Evolutionary conservation across 192 early-diverging fungal genomes (phyloP).

Genomic region (Podila minutissima): DNA sequence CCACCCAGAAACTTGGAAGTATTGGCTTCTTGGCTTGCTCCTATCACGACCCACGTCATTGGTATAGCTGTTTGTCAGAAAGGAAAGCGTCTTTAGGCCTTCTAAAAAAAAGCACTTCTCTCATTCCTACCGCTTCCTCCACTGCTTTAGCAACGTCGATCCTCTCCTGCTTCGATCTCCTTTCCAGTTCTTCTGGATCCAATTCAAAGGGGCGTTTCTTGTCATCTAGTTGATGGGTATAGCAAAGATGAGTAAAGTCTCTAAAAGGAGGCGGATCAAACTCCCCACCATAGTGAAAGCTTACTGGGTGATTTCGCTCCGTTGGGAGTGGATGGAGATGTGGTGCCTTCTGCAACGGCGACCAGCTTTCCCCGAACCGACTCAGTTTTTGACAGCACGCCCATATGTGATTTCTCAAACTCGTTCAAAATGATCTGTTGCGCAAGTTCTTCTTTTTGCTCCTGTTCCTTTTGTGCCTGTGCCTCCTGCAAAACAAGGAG

Average conservation of each 20-base stretch:
- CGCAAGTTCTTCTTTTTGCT: constrained; percentile 55
- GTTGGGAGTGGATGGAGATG: not conserved
- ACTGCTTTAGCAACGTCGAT: constrained; percentile 31
- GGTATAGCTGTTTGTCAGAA: not conserved
- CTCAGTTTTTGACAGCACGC: constrained; percentile 50
- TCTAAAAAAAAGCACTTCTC: not conserved
- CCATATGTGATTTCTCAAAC: constrained; percentile 76
- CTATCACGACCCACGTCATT: not conserved
- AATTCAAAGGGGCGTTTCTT: constrained; percentile 40
- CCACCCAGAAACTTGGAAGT: constrained; percentile 77
- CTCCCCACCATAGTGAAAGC: not conserved
- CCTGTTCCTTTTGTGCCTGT: constrained; percentile 54
- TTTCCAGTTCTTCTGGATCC: constrained; percentile 36
- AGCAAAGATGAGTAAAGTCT: no score
- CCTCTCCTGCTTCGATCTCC: constrained; percentile 35
- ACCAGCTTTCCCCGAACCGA: constrained; percentile 15
- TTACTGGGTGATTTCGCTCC: not conserved
- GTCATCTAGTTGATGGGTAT: not conserved
- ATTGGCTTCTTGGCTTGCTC: constrained; percentile 43
- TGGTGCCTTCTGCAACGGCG: not conserved
- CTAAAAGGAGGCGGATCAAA: not conserved
- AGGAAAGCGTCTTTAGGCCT: not conserved
- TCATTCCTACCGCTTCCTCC: constrained; percentile 35
- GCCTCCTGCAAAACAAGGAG: constrained; percentile 56
- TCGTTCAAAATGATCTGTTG: constrained; percentile 61